These are phyloP conservation scores for Pelargonium myrrhifolium DNA, from an alignment of 441 rosid genomes.

Conservation along the genomic window DNA sequence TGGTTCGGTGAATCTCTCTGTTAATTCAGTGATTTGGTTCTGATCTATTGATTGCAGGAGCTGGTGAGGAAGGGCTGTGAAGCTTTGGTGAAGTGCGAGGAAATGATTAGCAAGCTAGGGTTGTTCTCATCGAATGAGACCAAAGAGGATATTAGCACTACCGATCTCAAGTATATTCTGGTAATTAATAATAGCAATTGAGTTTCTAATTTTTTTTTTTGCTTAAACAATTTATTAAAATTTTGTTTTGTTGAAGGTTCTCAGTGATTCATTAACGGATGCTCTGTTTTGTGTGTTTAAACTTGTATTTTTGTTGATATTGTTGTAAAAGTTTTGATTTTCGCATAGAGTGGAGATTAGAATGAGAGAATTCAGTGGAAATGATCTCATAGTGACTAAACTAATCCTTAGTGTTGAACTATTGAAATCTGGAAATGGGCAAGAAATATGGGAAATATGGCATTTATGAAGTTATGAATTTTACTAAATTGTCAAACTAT, in stretches of 20 bases:
- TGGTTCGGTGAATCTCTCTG: not conserved
- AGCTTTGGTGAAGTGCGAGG: slow-evolving; percentile 64
- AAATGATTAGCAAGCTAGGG: slow-evolving; percentile 73
- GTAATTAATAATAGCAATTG: too few relatives aligned
- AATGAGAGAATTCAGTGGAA: not conserved
- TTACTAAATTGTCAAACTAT: not conserved
- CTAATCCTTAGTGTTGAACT: not conserved
- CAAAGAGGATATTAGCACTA: slow-evolving; percentile 75
- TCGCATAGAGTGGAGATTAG: not conserved
- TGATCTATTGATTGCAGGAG: slow-evolving; percentile 32
- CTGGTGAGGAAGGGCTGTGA: slow-evolving; percentile 59
- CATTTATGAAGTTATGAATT: not conserved
- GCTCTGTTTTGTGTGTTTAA: too few relatives aligned
- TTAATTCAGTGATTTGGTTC: not conserved
- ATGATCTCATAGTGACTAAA: not conserved
- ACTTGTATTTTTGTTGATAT: not conserved
- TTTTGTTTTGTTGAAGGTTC: too few relatives aligned
- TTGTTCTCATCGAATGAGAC: slow-evolving; percentile 82
- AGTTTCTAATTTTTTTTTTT: too few relatives aligned
- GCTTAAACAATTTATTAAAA: too few relatives aligned
- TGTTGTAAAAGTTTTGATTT: not conserved
- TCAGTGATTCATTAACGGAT: too few relatives aligned
- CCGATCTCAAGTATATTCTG: slow-evolving; percentile 74
- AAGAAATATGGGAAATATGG: not conserved
- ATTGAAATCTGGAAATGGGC: not conserved